phyloP scores from a whole-genome alignment of 1,284 basidiomycete species.

The Leccinum griseonigrum region DNA sequence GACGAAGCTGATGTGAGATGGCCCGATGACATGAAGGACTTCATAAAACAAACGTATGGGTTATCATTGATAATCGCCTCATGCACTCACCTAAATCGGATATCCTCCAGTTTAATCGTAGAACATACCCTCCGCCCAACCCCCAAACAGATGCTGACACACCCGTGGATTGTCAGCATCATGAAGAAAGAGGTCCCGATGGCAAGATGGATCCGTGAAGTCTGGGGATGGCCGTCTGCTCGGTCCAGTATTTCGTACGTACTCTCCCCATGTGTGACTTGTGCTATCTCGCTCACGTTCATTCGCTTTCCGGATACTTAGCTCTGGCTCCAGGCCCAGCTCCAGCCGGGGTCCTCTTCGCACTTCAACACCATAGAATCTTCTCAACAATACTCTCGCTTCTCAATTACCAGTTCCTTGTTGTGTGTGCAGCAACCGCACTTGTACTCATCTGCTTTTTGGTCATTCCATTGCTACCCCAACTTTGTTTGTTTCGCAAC shows the following conservation, averaged over 20 bases:
- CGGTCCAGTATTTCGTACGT: conserved; percentile 31
- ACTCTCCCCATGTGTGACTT: neutral
- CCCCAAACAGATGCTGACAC: conserved; percentile 81
- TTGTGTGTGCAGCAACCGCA: conserved; percentile 21
- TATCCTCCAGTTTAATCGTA: conserved; percentile 49
- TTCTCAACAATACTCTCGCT: neutral
- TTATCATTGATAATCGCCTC: conserved; percentile 10
- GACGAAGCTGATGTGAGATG: conserved; percentile 75
- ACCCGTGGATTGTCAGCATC: conserved; percentile 83
- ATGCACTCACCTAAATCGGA: conserved; percentile 1
- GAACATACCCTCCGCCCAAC: conserved; percentile 70
- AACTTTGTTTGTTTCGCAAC: conserved; percentile 15
- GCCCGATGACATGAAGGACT: conserved; percentile 89
- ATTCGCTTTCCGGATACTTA: conserved; percentile 1
- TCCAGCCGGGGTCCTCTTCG: conserved; percentile 36
- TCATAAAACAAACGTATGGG: conserved; percentile 83
- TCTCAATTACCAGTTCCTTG: conserved; percentile 6
- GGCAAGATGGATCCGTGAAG: conserved; percentile 86
- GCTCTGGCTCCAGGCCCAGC: conserved; percentile 37
- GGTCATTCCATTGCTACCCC: conserved; percentile 12
- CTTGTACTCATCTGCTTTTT: conserved; percentile 20
- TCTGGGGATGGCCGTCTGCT: conserved; percentile 74
- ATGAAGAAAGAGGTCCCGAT: conserved; percentile 87
- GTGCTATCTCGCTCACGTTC: neutral
- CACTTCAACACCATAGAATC: conserved; percentile 25